Evolutionary conservation across 305 asterid genomes (phyloP), one percentile per base, ranked within the genome.

Genomic region (Ruellia speciosa): DNA sequence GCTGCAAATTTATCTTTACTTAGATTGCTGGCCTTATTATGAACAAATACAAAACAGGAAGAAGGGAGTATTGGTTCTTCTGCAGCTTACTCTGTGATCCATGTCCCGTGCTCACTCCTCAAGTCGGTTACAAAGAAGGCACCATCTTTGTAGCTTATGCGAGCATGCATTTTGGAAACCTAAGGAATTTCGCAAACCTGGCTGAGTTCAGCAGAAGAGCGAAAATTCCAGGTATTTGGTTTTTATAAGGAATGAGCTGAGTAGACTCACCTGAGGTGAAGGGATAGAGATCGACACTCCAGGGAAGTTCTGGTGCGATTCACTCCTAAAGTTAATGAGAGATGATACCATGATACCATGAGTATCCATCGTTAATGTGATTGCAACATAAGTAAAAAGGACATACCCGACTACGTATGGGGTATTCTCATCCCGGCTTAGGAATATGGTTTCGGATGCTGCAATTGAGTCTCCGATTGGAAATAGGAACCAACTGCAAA

Each of bases 31-130:
- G 45, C 35, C 31, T 52, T n/a, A 28, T 9, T 41, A 47, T 35
- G 41, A 10, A 37, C 12, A 37, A 10, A 13, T 5, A 3, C 19
- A 39, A 40, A 18, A 18, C 6, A 45, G 6, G 18, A 4, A 0
- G 20, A 49, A 28, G 13, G 12, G 12, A 6, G 3, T 37, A 7
- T 37, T 2, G 31, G 4, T 24, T 2, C 31, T 24, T 24, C 31
- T 24, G 31, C 3, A 43, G 49, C 88, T 62, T 81, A 87, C 98
- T 87, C 93, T 14, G 82, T 50, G 55, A 87, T 76, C 94, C 92
- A 85, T 20, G 98, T 87, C 56, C 98, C 98, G 60, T 85, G 70
- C 66, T 87, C 94, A 41, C 98, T 90, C 63, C 66, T 77, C 58
- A 90, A 74, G 74, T 90, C 98, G 18, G 94, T 85, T 65, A 90